phyloP scores from a whole-genome alignment of 2,329 filamentous ascomycete species.

The Talaromyces sp. region DNA sequence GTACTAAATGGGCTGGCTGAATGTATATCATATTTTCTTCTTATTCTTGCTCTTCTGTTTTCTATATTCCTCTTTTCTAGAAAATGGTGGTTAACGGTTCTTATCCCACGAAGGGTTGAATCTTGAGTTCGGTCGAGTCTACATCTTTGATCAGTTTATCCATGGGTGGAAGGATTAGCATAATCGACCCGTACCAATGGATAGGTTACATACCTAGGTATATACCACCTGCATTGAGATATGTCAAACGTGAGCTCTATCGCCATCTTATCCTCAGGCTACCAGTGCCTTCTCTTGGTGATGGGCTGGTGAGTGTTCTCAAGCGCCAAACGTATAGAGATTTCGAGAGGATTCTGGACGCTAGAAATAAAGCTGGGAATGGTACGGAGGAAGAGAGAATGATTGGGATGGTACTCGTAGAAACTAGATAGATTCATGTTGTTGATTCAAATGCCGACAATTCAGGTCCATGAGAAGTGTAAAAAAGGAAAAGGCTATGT shows the following conservation, averaged over 20 bases:
- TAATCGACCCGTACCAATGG: too few species aligned
- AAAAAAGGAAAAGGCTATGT: not conserved
- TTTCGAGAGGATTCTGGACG: slow-evolving; percentile 19
- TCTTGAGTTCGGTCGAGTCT: too few species aligned
- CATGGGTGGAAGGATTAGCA: too few species aligned
- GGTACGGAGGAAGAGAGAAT: slow-evolving; percentile 19
- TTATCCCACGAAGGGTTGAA: too few species aligned
- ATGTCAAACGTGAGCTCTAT: too few species aligned
- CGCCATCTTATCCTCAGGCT: too few species aligned
- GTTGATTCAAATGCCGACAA: too few species aligned
- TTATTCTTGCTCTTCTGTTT: not conserved
- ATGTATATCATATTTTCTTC: not conserved
- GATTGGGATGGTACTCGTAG: too few species aligned
- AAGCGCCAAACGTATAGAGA: slow-evolving; percentile 21
- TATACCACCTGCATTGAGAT: too few species aligned
- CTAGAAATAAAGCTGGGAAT: slow-evolving; percentile 18
- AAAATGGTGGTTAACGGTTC: not conserved
- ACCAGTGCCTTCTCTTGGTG: slow-evolving; percentile 18
- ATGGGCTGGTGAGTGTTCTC: slow-evolving; percentile 23
- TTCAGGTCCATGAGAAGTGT: not conserved
- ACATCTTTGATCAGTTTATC: not conserved
- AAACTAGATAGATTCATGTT: too few species aligned
- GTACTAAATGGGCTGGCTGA: not conserved
- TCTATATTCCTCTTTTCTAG: not conserved
- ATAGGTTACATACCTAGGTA: too few species aligned